phyloP scores from a whole-genome alignment of 2,329 filamentous ascomycete genomes.

The Fusarium kyushuense region DNA sequence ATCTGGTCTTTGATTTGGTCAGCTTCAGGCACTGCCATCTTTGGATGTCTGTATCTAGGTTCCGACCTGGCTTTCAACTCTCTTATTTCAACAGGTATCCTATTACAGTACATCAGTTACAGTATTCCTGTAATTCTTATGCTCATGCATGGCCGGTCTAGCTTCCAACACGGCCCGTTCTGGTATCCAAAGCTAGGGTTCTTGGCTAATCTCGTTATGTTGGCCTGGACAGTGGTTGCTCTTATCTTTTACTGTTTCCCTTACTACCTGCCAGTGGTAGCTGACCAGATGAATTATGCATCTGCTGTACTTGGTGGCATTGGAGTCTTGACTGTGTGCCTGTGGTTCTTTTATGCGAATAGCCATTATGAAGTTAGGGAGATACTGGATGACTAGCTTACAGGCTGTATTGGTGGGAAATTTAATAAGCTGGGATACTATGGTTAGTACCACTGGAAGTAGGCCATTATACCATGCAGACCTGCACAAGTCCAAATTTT shows the following conservation, averaged over 20 bases:
- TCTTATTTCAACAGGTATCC: slow-evolving; percentile 3
- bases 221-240: slow-evolving; percentile 1
- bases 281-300: slow-evolving; percentile 14
- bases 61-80: slow-evolving; percentile 13
- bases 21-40: slow-evolving; percentile 2
- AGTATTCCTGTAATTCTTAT: slow-evolving; percentile 5
- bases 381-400: not conserved
- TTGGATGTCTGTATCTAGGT: slow-evolving; percentile 9
- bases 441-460: not conserved
- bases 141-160: not conserved
- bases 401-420: fast-evolving
- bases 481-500: not conserved
- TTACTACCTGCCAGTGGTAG: not conserved
- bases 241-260: slow-evolving; percentile 14
- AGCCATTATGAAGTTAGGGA: slow-evolving; percentile 6
- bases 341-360: slow-evolving; percentile 8
- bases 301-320: slow-evolving; percentile 1
- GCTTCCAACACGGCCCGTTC: slow-evolving; percentile 10
- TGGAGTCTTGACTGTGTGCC: not conserved
- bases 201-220: slow-evolving; percentile 9
- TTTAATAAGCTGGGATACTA: not conserved
- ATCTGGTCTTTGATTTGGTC: slow-evolving; percentile 10
- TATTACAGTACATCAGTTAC: slow-evolving; percentile 12
- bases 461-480: not conserved
- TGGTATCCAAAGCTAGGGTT: slow-evolving; percentile 5